Base-by-base conservation (phyloP, 208 protist species). In the Crithidia acanthocephali region DNA sequence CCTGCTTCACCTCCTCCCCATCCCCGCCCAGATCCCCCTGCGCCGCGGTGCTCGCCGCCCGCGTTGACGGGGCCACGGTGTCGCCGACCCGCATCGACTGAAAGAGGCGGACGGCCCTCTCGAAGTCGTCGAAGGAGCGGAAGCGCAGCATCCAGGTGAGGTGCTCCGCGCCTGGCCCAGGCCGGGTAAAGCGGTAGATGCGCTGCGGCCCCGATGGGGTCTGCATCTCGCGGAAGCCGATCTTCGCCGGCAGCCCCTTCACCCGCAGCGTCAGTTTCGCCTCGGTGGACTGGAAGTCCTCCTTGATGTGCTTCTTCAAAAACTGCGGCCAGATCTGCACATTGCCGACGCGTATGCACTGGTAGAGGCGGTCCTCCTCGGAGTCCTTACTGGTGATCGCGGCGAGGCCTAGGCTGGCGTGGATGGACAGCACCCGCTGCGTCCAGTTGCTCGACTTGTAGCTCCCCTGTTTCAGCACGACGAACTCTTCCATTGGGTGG, bases 271-370 rank as follows among this genome's bases (percentile, higher is more conserved):
- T 78, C 40, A 78, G 59, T 32, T 53, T 66, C 22, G 58, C 63
- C 51, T 72, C 58, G 2, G 10, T 23, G 1, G 72, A 78, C 18
- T 30, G 57, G 22, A 44, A 37, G 27, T 50, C 32, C 42, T 78
- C 72, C 27, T 66, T 58, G 44, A 78, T 37, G 59, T 57, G 60
- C 47, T 64, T 69, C 47, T 40, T 30, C 8, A 52, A 23, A 65
- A 68, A 78, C 35, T 68, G 65, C 7, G 72, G 72, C 72, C 72
- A 78, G 18, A 70, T 62, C 16, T 68, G 64, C 35, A 72, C 58
- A 27, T 47, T 55, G 35, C 40, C 20, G 1, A 72, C 65, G 44
- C 67, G 67, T 47, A 78, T 45, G 35, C 50, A 40, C 27, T 72
- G 58, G 42, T 63, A 28, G 16, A 59, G 33, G n/a, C 7, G 35